Evolutionary conservation across 148 eudicot species (phyloP), one percentile per base, ranked within the genome.

Genomic region (Heliosperma pusillum): DNA sequence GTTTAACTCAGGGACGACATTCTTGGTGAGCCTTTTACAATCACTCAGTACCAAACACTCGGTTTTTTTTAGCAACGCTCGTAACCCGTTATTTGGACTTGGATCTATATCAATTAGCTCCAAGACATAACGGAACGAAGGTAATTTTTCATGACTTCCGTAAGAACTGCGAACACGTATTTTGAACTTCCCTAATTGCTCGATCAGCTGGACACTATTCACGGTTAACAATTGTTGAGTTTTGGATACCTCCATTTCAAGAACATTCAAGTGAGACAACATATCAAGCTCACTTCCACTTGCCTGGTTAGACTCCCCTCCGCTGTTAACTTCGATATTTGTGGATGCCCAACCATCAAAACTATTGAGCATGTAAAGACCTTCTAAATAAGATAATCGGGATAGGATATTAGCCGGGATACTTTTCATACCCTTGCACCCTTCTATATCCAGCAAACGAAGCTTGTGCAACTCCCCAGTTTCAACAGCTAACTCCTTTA

Each of bases 321-420:
- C 29, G 6, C 20, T 59, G 50, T 33, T 27, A 65, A 3, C 8
- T 26, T 26, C n/a, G n/a, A n/a, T n/a, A n/a, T n/a, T n/a, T n/a
- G n/a, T 27, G 30, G 29, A 13, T 16, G 33, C 55, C 66, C 66
- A 59, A 33, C 22, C 24, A 27, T 16, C 19, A 11, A 64, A 16
- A 20, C 47, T 4, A 53, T 13, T 7, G 24, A 36, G 16, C 45
- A 57, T 44, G 59, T 59, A 77, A 59, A 77, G 50, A 19, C 74
- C 79, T 60, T 77, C 79, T 55, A 77, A 77, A 10, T 47, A 13
- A 69, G 74, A 58, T 2, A 77, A 27, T 1, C 30, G 53, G n/a
- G 67, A 21, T 25, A 77, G 9, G 47, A 77, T 30, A 6, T 77
- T 44, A 69, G 69, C 33, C 12, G 59, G 61, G 13, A 77, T 77